Evolutionary conservation across 768 basidiomycete species (phyloP).

Genomic region (Cubamyces sp.): DNA sequence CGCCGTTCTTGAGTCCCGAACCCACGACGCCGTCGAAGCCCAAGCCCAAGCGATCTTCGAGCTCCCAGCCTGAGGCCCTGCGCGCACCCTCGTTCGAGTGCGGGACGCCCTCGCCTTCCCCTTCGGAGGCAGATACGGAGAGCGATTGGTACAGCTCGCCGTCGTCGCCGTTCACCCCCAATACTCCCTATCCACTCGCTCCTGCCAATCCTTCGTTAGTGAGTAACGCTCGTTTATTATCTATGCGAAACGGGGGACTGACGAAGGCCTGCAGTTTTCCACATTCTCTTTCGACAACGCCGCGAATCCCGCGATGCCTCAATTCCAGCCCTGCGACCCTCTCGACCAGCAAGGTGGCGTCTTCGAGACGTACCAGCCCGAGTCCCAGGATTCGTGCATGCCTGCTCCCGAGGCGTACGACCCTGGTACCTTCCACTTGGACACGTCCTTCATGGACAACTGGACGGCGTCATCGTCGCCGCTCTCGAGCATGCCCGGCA

Average conservation of each 20-base stretch:
- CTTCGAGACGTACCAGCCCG: constrained; percentile 23
- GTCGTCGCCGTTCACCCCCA: constrained; percentile 28
- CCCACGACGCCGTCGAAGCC: constrained; percentile 19
- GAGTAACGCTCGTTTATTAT: constrained; percentile 18
- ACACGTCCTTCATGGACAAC: constrained; percentile 28
- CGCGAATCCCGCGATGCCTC: constrained; percentile 22
- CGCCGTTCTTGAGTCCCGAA: constrained; percentile 24
- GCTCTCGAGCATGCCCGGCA: constrained; percentile 32
- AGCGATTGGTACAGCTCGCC: constrained; percentile 31
- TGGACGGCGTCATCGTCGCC: constrained; percentile 30
- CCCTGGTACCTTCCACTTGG: constrained; percentile 22
- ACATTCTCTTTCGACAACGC: constrained; percentile 34
- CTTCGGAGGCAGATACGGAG: constrained; percentile 24
- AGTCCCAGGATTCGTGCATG: constrained; percentile 21
- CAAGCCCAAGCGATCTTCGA: constrained; percentile 31
- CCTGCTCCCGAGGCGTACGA: constrained; percentile 16
- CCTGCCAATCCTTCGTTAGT: constrained; percentile 32
- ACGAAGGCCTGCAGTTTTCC: constrained; percentile 28
- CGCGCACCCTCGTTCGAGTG: constrained; percentile 14
- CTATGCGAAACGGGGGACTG: neutral
- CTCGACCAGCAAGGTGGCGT: constrained; percentile 26
- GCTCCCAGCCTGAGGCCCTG: constrained; percentile 33
- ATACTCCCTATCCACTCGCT: constrained; percentile 25
- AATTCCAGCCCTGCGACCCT: constrained; percentile 28
- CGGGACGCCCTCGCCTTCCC: constrained; percentile 21